Evolutionary conservation across 1,139 yeast genomes (phyloP), one percentile per base, ranked within the genome.

Genomic region (Protomyces lactucae-debilis): DNA sequence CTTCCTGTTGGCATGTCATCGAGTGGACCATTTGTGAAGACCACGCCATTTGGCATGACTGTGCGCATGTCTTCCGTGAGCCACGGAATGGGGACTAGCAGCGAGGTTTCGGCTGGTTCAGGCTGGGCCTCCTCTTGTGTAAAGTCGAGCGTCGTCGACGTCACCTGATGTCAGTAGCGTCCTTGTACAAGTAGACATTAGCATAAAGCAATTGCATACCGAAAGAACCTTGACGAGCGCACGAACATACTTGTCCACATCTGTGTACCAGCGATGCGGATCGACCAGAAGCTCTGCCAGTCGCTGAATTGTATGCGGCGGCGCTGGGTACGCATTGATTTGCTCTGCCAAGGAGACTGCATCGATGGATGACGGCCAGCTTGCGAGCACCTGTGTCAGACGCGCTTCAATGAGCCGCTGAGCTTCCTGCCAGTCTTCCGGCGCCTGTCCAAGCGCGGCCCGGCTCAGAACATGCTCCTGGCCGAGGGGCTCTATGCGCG

Each of bases 251-350:
- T 78, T 78, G 43, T 74, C 75, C 0, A 73, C 74, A 32, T 71
- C 73, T 25, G 72, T 70, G 45, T 75, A 75, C 69, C 77, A 79
- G 18, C 77, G 76, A 16, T 66, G 67, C 0, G 86, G 85, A 12
- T 76, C 73, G 0, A 73, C 64, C 1, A 85, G 67, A 25, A 85
- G 72, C 71, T 85, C 89, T 0, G 84, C 80, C 9, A 85, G 69
- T 61, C 89, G 72, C 54, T 79, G 76, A 1, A 83, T 71, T 0
- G 88, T 85, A 72, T 83, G 85, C 0, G 88, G 89, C 0, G 88
- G 63, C 28, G 63, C 63, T 10, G 57, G 57, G 25, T 48, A 59
- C 9, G 52, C 28, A 12, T 46, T 23, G 10, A 59, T 40, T 16
- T 59, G 56, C 2, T 2, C 48, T 16, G 48, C 48, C 10, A n/a